Evolutionary conservation across 805 yeast genomes (phyloP), one percentile per base, ranked within the genome.

Genomic region (Saturnispora kantuleensis): DNA sequence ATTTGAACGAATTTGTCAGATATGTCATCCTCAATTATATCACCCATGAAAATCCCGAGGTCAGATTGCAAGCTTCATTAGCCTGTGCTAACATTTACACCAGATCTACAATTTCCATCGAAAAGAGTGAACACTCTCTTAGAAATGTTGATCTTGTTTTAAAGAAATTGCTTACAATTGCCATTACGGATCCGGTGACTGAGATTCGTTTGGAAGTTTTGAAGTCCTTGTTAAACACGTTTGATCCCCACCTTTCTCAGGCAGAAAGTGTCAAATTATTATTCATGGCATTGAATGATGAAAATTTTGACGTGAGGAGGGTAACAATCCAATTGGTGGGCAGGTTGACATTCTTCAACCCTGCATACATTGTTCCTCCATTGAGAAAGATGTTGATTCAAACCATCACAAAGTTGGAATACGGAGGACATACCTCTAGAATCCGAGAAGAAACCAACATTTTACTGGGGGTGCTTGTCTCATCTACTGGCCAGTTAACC

Each of bases 361-460:
- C 99, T 0, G 97, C 98, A 0, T 90, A 87, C 61, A 85, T 93
- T 50, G 88, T 90, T 33, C 98, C 99, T 0, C 85, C 95, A 0
- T 68, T 93, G 44, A 73, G 97, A 53, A 90, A 87, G 58, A 78
- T 90, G 0, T 64, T 94, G 49, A 77, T 93, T 37, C 97, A 90
- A 59, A 69, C 89, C 11, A 62, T 94, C 38, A 87, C 96, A 0
- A 84, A 85, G 48, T 66, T 93, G 41, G 95, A 88, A 55, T 88
- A 81, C 59, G 84, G 95, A 2, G 79, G 82, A 10, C 75, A 79
- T 38, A 74, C 87, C 31, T 54, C 77, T 2, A 64, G 83, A 21
- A 82, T 79, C 51, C 84, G 83, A 53, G 98, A 93, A 60, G 96
- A 89, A 57, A 81, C 88, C 48, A 94, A 96, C 0, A 71, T 76